Evolutionary conservation across 495 filamentous ascomycete genomes (phyloP).

Genomic region (Barbatosphaeria neglecta): DNA sequence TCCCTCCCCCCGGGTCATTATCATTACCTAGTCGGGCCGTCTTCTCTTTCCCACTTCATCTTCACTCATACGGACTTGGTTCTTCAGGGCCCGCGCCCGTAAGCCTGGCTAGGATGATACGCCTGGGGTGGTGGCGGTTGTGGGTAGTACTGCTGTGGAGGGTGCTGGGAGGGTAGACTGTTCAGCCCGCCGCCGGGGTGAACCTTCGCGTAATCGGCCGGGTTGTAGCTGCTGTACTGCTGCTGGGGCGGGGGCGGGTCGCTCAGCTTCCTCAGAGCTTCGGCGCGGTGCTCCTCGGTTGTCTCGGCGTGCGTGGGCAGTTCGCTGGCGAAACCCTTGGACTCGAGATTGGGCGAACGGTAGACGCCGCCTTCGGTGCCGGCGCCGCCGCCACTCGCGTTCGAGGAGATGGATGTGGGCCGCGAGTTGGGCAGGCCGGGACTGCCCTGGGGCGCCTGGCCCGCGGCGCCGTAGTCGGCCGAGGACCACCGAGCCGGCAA

Average conservation of each 20-base stretch:
- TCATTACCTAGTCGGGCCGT: background rate
- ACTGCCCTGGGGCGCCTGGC: conserved; percentile 15
- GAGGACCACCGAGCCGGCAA: conserved; percentile 8
- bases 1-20: no score
- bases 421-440: conserved; percentile 17
- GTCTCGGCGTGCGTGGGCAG: conserved; percentile 27
- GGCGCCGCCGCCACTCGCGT: conserved; percentile 7
- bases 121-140: background rate
- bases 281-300: conserved; percentile 24
- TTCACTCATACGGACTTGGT: no score
- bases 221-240: conserved; percentile 27
- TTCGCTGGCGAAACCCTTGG: conserved; percentile 21
- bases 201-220: conserved; percentile 28
- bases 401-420: conserved; percentile 20
- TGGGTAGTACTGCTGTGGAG: background rate
- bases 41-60: background rate
- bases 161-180: background rate
- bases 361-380: conserved; percentile 5
- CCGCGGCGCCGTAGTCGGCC: conserved; percentile 5
- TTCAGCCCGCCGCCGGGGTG: background rate
- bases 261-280: conserved; percentile 11
- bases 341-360: conserved; percentile 22
- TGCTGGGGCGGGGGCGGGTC: conserved; percentile 9
- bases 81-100: background rate
- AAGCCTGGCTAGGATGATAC: background rate